Evolutionary conservation across 1,139 yeast genomes (phyloP), one percentile per base, ranked within the genome.

Genomic region (Hansenula lynferdii): DNA sequence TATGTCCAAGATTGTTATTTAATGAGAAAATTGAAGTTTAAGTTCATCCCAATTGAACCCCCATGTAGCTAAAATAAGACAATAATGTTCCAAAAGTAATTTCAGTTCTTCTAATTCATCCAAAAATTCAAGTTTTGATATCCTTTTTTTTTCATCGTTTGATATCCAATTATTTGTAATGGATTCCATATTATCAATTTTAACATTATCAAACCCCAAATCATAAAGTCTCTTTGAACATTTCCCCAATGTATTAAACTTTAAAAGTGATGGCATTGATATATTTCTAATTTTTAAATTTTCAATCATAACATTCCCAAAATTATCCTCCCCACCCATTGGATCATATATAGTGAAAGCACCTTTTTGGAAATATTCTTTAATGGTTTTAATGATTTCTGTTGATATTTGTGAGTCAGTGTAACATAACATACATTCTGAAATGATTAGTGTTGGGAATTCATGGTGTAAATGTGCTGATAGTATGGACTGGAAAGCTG

Each of bases 391-490:
- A 8, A 92, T 60, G 8, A 87, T 70, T 2, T 54, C 39, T 36
- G 71, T 69, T 10, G 92, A 75, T 22, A 74, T 77, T 2, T 61
- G 60, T 0, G 85, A 80, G 5, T 76, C 71, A 44, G 86, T 59
- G 55, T 92, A 92, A 57, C 97, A 92, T 24, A 92, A 66, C 35
- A 90, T 90, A 61, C 97, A 92, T 60, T 92, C 98, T 41, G 95
- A 82, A 21, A 92, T 63, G 3, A 90, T 62, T 9, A 92, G 56
- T 0, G 97, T 87, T 1, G 95, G 94, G 2, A 63, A 35, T 0
- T 53, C 36, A 1, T 56, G 35, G 40, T 70, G 69, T 26, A 80
- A 64, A 0, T 47, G 22, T 19, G 31, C n/a, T 1, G 27, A 8
- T 15, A 64, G 34, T 8, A 47, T 18, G 0, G 34, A 28, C n/a